Evolutionary conservation across 495 filamentous ascomycete species (phyloP).

Genomic region (Aspergillus bridgeri): DNA sequence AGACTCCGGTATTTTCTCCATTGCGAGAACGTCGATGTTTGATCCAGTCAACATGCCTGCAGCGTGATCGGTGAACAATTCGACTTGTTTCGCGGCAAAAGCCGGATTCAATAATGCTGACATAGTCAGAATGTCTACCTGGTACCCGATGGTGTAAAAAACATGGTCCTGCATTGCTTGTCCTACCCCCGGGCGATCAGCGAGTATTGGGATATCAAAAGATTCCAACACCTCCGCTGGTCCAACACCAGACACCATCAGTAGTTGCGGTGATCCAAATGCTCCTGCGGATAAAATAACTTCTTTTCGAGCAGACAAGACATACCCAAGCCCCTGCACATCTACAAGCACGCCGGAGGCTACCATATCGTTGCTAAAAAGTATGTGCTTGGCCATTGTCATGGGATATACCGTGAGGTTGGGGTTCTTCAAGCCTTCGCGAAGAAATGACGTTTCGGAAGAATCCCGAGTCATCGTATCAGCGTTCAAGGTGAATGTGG

Average conservation of each 20-base stretch:
- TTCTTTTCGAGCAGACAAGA: conserved; percentile 38
- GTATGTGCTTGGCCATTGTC: conserved; percentile 15
- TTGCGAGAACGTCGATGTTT: conserved; percentile 28
- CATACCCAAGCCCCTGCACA: conserved; percentile 20
- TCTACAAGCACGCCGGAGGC: conserved; percentile 34
- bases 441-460: conserved; percentile 29
- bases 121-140: conserved; percentile 19
- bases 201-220: conserved; percentile 35
- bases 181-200: conserved; percentile 44
- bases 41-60: conserved; percentile 27
- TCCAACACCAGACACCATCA: conserved; percentile 28
- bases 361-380: conserved; percentile 19
- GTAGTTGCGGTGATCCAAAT: conserved; percentile 47
- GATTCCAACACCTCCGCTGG: conserved; percentile 29
- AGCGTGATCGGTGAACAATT: not conserved
- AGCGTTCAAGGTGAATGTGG: conserved; percentile 27
- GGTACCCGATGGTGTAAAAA: conserved; percentile 16
- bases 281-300: conserved; percentile 46
- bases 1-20: conserved; percentile 35
- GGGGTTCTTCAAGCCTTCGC: not conserved
- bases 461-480: conserved; percentile 18
- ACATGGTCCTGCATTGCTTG: conserved; percentile 44
- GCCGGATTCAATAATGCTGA: not conserved
- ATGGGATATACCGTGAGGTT: conserved; percentile 5
- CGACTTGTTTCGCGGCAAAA: not conserved